Conservation (phyloP, 2,329 filamentous ascomycete genomes). For the Aspergillus sp. region DNA sequence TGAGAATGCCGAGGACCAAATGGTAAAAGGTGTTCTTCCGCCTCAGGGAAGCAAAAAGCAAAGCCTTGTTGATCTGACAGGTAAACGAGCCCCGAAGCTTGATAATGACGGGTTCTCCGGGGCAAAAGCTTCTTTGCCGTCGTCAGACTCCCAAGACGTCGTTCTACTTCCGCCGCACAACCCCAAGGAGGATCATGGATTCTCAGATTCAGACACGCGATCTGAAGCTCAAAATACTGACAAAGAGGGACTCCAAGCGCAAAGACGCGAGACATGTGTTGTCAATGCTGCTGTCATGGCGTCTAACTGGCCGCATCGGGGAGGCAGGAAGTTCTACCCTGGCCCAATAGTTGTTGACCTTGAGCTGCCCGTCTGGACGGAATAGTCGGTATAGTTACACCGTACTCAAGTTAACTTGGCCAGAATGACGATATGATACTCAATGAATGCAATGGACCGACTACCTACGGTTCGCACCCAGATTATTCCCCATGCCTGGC, state of each 20-base stretch:
- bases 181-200: not conserved
- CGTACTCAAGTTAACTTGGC: too few species aligned
- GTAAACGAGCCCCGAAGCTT: slow-evolving; percentile 37
- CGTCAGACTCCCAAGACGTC: slow-evolving; percentile 3
- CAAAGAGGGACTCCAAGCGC: slow-evolving; percentile 6
- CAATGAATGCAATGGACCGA: not conserved
- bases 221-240: not conserved
- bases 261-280: slow-evolving; percentile 69
- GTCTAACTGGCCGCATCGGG: slow-evolving; percentile 62
- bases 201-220: not conserved
- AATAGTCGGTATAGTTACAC: not conserved
- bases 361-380: slow-evolving; percentile 53
- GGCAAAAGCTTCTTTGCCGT: not conserved
- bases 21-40: slow-evolving; percentile 32
- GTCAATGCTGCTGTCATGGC: slow-evolving; percentile 78
- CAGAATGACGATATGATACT: not conserved
- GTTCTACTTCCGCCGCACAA: slow-evolving; percentile 10
- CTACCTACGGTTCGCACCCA: not conserved
- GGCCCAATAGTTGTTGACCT: slow-evolving; percentile 77
- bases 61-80: slow-evolving; percentile 54
- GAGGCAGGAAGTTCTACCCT: slow-evolving; percentile 68
- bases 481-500: not conserved
- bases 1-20: slow-evolving; percentile 11
- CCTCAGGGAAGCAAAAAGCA: slow-evolving; percentile 54
- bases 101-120: slow-evolving; percentile 27